A percentile compares a stretch with the other conserved stretches of the same genome.
These are phyloP conservation scores for Naganishia antarctica DNA, from an alignment of 768 basidiomycete genomes.

Conservation along the genomic window DNA sequence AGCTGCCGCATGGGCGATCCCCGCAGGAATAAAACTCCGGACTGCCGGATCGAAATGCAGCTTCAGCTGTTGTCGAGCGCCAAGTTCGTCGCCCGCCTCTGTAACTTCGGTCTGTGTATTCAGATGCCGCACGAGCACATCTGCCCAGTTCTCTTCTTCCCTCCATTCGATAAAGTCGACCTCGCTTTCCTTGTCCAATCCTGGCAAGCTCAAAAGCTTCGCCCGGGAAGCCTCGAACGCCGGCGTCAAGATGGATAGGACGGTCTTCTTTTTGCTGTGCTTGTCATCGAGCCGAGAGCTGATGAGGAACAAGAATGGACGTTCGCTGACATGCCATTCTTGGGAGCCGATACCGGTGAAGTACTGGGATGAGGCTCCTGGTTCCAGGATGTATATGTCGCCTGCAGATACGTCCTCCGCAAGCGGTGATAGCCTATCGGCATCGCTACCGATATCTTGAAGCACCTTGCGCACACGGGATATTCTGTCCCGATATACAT, in stretches of 20 bases:
- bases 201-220: conserved; percentile 58
- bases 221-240: conserved; percentile 72
- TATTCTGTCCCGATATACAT: conserved; percentile 11
- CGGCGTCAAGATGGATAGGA: conserved; percentile 66
- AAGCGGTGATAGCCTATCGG: background rate
- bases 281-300: conserved; percentile 48
- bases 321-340: conserved; percentile 69
- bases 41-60: conserved; percentile 35
- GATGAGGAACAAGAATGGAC: conserved; percentile 68
- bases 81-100: background rate
- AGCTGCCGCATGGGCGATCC: conserved; percentile 48
- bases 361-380: conserved; percentile 66
- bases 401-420: background rate
- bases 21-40: conserved; percentile 33
- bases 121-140: conserved; percentile 51
- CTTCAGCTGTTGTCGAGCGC: background rate
- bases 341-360: conserved; percentile 64
- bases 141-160: conserved; percentile 66
- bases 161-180: conserved; percentile 52
- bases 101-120: background rate
- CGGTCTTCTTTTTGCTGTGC: conserved; percentile 46
- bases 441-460: background rate
- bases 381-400: conserved; percentile 65
- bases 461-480: background rate
- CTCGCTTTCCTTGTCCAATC: conserved; percentile 39